Evolutionary conservation across 2,329 filamentous ascomycete genomes (phyloP).

Genomic region (Fusarium sp.): DNA sequence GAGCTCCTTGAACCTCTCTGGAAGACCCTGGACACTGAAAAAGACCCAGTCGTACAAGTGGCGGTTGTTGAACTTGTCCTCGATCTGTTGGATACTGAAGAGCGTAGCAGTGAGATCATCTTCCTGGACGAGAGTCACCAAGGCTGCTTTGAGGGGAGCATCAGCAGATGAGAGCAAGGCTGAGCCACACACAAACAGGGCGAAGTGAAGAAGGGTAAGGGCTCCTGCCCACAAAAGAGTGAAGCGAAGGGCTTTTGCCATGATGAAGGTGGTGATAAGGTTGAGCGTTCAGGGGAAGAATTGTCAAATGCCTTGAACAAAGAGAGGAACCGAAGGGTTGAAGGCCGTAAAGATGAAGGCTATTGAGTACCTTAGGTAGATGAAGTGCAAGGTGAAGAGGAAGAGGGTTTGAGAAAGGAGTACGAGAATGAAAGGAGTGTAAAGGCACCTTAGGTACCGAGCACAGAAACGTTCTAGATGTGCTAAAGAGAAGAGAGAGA

Average conservation of each 20-base stretch:
- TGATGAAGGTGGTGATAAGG: constrained; percentile 14
- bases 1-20: constrained; percentile 77
- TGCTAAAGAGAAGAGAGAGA: constrained; percentile 1
- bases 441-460: constrained; percentile 24
- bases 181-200: constrained; percentile 34
- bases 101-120: constrained; percentile 48
- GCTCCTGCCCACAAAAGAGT: constrained; percentile 32
- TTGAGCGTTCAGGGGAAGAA: constrained; percentile 2
- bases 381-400: constrained; percentile 5
- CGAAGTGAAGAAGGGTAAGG: constrained; percentile 37
- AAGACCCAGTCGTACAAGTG: constrained; percentile 91
- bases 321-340: constrained; percentile 8
- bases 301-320: constrained; percentile 2
- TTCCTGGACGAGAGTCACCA: constrained; percentile 50
- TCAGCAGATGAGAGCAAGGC: constrained; percentile 34
- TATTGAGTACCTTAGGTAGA: constrained; percentile 7
- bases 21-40: constrained; percentile 85
- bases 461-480: constrained; percentile 25
- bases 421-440: constrained; percentile 33
- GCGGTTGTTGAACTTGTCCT: constrained; percentile 75
- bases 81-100: constrained; percentile 66
- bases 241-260: constrained; percentile 25
- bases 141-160: constrained; percentile 46
- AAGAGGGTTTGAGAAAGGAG: constrained; percentile 20
- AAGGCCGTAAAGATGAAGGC: constrained; percentile 7